These are phyloP conservation scores for Eimeria sp. DNA, from an alignment of 169 alveolate species.

Conservation along the genomic window DNA sequence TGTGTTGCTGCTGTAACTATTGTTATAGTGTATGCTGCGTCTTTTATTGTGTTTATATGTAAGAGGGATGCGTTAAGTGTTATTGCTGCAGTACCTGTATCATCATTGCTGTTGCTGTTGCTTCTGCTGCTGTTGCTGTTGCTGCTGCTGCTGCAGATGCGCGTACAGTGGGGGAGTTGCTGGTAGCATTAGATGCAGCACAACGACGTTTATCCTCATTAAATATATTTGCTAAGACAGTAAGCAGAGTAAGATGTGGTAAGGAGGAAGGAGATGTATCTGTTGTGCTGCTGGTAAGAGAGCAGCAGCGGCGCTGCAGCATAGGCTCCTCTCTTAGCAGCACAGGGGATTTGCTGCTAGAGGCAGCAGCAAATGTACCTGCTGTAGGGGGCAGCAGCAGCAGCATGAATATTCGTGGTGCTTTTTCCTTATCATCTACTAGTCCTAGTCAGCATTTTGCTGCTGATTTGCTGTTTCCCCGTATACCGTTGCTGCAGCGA, in stretches of 20 bases:
- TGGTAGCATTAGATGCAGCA: neutral
- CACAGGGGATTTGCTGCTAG: neutral
- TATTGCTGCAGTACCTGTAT: too few species aligned
- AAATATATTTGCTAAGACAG: neutral
- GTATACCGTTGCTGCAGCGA: neutral
- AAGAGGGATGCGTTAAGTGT: neutral
- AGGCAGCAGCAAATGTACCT: slow-evolving; percentile 20
- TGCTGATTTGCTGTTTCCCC: neutral
- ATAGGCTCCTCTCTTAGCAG: neutral
- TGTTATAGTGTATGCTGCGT: too few species aligned
- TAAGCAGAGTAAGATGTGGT: neutral
- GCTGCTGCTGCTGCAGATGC: slow-evolving; percentile 25
- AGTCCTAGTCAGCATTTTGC: neutral
- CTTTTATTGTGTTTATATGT: too few species aligned
- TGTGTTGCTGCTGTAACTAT: too few species aligned
- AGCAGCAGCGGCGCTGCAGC: slow-evolving; percentile 31
- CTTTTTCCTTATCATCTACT: neutral
- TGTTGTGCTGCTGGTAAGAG: neutral
- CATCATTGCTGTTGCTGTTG: neutral
- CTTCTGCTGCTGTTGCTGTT: neutral
- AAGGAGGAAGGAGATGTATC: neutral
- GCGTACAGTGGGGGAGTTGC: neutral
- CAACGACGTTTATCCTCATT: neutral
- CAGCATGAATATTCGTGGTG: neutral
- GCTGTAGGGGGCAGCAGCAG: neutral